Percentiles rank a stretch among this genome's conserved stretches.
Conservation (phyloP, 495 filamentous ascomycete genomes). For the Penicillium coffeae region DNA sequence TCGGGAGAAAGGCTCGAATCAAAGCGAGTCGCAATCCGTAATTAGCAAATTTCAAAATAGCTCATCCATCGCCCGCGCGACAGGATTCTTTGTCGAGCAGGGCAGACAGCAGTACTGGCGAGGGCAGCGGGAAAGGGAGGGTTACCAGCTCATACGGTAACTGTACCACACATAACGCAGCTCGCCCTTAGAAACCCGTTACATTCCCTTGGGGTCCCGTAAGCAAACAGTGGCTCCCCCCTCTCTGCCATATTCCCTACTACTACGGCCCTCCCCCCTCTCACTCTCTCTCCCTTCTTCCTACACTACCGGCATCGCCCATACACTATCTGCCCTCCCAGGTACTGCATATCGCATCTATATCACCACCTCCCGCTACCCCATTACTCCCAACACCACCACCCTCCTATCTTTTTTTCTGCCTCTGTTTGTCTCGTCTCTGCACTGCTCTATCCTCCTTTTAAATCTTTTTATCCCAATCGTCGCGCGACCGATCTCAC, state of each 20-base stretch:
- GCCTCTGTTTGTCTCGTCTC: constrained; percentile 11
- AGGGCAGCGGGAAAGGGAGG: not conserved
- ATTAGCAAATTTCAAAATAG: not conserved
- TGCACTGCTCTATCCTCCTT: constrained; percentile 14
- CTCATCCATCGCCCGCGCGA: no score
- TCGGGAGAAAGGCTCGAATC: no score
- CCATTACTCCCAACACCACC: constrained; percentile 17
- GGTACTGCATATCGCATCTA: constrained; percentile 41
- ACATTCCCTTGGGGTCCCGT: constrained; percentile 19
- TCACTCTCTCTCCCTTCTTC: constrained; percentile 40
- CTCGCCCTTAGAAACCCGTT: constrained; percentile 3
- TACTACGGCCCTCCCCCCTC: constrained; percentile 53
- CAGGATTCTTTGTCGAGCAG: no score
- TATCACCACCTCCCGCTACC: constrained; percentile 30
- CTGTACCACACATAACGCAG: constrained; percentile 4
- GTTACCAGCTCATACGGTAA: not conserved
- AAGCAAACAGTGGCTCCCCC: constrained; percentile 21
- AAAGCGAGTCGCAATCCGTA: no score
- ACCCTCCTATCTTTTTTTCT: constrained; percentile 19
- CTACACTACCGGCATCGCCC: constrained; percentile 55
- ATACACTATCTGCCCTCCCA: constrained; percentile 60
- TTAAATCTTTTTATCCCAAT: constrained; percentile 18
- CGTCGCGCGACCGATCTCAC: constrained; percentile 3
- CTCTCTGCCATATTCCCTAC: constrained; percentile 51
- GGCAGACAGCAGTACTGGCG: no score